Evolutionary conservation across 176 grass and related monocot genomes (phyloP).

Genomic region (Carex scoparia): DNA sequence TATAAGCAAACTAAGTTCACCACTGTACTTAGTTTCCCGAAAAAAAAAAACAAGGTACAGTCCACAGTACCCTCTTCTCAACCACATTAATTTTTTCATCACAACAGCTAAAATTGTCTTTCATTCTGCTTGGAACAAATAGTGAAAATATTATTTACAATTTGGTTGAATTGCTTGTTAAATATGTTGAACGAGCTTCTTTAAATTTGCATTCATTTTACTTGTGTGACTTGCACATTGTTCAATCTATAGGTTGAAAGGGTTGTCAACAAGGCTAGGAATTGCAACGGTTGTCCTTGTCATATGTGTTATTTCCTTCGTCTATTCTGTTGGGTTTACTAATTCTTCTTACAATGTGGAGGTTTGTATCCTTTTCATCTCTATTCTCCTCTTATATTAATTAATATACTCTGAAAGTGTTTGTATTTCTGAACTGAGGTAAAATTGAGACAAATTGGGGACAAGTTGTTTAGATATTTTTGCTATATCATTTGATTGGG

Average conservation of each 20-base stretch:
- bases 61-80: background rate
- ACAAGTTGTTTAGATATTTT: background rate
- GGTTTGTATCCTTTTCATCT: background rate
- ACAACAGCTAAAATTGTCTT: background rate
- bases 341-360: background rate
- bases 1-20: no score
- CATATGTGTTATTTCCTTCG: conserved; percentile 28
- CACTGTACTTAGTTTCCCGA: no score
- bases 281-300: conserved; percentile 31
- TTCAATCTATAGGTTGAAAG: conserved; percentile 27
- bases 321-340: conserved; percentile 26
- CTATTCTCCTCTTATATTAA: background rate
- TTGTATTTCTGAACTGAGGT: background rate
- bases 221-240: background rate
- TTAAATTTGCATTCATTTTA: background rate
- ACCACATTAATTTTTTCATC: background rate
- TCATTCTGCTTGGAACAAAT: background rate
- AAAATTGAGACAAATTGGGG: background rate
- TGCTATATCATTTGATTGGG: background rate
- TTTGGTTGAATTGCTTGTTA: background rate
- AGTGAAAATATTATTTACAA: background rate
- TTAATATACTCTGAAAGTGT: background rate
- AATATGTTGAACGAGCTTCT: background rate
- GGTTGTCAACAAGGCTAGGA: conserved; percentile 24
- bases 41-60: background rate